Evolutionary conservation across 441 rosid species (phyloP).

Genomic region (Erodium texanum): DNA sequence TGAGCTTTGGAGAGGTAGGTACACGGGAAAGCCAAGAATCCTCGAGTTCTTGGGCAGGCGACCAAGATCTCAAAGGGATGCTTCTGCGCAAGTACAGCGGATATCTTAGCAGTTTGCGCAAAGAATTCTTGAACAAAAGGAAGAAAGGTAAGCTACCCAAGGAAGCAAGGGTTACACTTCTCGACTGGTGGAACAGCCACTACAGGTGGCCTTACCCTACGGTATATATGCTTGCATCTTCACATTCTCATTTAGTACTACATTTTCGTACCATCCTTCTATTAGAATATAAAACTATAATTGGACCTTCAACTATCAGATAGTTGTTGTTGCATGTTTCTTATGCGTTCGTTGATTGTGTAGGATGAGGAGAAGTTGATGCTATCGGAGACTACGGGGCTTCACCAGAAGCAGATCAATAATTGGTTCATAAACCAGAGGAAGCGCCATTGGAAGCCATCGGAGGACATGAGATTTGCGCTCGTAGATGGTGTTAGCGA

Average conservation of each 20-base stretch:
- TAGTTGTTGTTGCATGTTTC: too few species aligned
- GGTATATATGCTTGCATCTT: slow-evolving; percentile 27
- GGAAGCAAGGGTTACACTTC: slow-evolving; percentile 39
- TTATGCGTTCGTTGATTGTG: neutral
- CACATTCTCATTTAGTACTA: neutral
- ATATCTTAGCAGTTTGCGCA: slow-evolving; percentile 39
- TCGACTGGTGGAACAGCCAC: slow-evolving; percentile 58
- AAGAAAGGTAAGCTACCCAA: slow-evolving; percentile 61
- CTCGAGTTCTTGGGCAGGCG: neutral
- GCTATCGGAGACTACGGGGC: slow-evolving; percentile 34
- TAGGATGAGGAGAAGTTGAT: slow-evolving; percentile 55
- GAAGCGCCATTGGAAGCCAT: slow-evolving; percentile 57
- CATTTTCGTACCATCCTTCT: neutral
- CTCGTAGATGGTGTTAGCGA: slow-evolving; percentile 30
- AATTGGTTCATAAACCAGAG: slow-evolving; percentile 45
- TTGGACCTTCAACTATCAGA: too few species aligned
- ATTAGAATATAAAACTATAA: too few species aligned
- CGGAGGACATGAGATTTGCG: slow-evolving; percentile 42
- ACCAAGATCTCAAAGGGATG: slow-evolving; percentile 35
- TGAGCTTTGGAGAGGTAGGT: slow-evolving; percentile 38
- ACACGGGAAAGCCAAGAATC: slow-evolving; percentile 27
- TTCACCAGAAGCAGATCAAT: slow-evolving; percentile 36
- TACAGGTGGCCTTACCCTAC: slow-evolving; percentile 68
- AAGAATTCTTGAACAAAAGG: slow-evolving; percentile 48
- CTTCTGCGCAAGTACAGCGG: slow-evolving; percentile 50